Evolutionary conservation across 306 rosid genomes (phyloP), one percentile per base, ranked within the genome.

Genomic region (Cotoneaster glaucophyllus): DNA sequence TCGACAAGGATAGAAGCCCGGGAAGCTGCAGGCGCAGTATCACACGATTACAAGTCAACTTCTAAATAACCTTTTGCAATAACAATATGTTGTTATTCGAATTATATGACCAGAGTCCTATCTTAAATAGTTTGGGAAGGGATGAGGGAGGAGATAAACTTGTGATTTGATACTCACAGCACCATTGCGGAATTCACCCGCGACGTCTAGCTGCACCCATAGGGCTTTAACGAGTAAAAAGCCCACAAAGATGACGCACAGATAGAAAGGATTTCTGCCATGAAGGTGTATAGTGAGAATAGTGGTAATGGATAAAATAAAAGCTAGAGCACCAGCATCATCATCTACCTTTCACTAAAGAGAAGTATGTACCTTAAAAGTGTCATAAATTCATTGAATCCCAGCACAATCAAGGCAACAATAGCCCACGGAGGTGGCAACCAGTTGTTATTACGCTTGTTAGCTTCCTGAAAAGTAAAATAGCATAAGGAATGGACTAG

Each of bases 361-460:
- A 25, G 50, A 76, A 69, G 68, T 41, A 68, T 67, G 73, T 79
- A 96, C 99, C 93, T 89, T 79, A 96, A 70, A 78, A 96, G 93
- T 26, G 98, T 88, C 98, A 96, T 90, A 80, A 96, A 96, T 80
- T 96, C 99, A 82, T 96, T 96, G 77, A 96, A 96, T 63, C 99
- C 99, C 3, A 96, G 88, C 66, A 96, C 4, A 77, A 90, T 32
- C 86, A 96, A 62, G 50, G 98, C 98, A 82, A 71, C 81, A 70
- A 96, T 96, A 61, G 99, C 98, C 99, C 99, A 96, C 64, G 99
- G 98, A 67, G 99, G 99, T 74, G 99, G 99, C 75, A 96, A 78
- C 98, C 98, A 96, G 89, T 89, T 93, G 97, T 93, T 96, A 76
- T 52, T 89, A 41, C 98, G 95, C 89, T 81, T 96, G 91, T 84